phyloP scores from a whole-genome alignment of 2,329 filamentous ascomycete genomes.

The Aspergillus sp. region DNA sequence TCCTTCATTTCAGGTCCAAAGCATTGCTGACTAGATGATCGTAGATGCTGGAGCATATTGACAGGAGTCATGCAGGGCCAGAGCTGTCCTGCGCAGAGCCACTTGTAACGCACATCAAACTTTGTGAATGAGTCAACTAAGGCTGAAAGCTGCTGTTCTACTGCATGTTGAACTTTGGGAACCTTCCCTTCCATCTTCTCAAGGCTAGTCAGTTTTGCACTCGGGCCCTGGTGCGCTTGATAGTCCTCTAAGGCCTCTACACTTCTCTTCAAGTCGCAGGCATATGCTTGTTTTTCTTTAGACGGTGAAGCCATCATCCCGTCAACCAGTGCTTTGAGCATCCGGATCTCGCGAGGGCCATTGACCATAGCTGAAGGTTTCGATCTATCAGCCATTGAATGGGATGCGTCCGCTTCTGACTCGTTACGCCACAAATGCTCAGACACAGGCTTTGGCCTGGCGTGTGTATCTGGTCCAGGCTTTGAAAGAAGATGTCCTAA shows the following conservation, averaged over 20 bases:
- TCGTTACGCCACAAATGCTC: background rate
- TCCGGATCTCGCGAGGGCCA: background rate
- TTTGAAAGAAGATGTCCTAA: background rate
- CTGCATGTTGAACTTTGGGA: background rate
- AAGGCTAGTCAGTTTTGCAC: background rate
- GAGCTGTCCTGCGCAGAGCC: background rate
- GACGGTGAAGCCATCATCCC: background rate
- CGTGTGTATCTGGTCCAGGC: background rate
- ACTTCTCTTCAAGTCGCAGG: background rate
- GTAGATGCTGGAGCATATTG: constrained; percentile 46
- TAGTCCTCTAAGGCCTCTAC: background rate
- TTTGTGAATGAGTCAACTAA: background rate
- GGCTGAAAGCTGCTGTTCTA: background rate
- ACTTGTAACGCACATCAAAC: background rate
- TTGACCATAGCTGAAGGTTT: background rate
- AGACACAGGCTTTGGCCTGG: background rate
- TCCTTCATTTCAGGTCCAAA: constrained; percentile 39
- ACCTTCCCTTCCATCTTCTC: background rate
- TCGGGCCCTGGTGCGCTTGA: background rate
- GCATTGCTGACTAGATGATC: constrained; percentile 25
- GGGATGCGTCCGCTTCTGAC: background rate
- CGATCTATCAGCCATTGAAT: background rate
- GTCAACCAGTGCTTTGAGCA: background rate
- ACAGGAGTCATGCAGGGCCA: background rate
- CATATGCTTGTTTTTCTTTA: background rate